These are phyloP conservation scores for Aspergillus sp. DNA, from an alignment of 2,329 filamentous ascomycete species.

Conservation along the genomic window DNA sequence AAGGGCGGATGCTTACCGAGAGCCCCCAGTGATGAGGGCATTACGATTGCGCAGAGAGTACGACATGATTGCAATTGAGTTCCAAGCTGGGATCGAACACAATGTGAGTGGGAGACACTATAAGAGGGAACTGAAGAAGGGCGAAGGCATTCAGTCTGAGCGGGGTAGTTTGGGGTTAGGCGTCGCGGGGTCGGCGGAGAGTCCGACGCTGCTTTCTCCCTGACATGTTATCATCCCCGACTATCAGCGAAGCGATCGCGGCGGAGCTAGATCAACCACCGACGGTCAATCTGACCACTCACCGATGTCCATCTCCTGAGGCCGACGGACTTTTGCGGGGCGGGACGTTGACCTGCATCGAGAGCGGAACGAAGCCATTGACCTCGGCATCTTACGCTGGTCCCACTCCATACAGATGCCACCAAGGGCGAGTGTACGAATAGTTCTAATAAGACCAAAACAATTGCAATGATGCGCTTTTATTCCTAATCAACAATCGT, in stretches of 20 bases:
- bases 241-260: not conserved
- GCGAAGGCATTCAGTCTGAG: not conserved
- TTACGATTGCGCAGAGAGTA: slow-evolving; percentile 62
- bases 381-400: not conserved
- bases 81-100: not conserved
- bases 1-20: slow-evolving; percentile 48
- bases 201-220: not conserved
- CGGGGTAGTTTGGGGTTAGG: not conserved
- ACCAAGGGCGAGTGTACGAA: not conserved
- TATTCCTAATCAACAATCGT: slow-evolving; percentile 29
- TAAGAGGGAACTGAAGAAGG: too few species aligned
- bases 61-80: slow-evolving; percentile 48
- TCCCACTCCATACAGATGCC: not conserved
- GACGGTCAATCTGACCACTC: not conserved
- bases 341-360: not conserved
- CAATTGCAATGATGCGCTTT: too few species aligned
- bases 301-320: too few species aligned
- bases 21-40: slow-evolving; percentile 64
- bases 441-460: too few species aligned
- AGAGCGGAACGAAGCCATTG: not conserved
- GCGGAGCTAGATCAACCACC: not conserved
- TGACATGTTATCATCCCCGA: not conserved
- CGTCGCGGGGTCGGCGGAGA: not conserved
- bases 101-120: not conserved
- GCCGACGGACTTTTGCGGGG: too few species aligned